Percentiles rank a stretch among this genome's conserved stretches.
Evolutionary conservation across 495 filamentous ascomycete genomes (phyloP).

Genomic region (Aspergillus cavernicola): DNA sequence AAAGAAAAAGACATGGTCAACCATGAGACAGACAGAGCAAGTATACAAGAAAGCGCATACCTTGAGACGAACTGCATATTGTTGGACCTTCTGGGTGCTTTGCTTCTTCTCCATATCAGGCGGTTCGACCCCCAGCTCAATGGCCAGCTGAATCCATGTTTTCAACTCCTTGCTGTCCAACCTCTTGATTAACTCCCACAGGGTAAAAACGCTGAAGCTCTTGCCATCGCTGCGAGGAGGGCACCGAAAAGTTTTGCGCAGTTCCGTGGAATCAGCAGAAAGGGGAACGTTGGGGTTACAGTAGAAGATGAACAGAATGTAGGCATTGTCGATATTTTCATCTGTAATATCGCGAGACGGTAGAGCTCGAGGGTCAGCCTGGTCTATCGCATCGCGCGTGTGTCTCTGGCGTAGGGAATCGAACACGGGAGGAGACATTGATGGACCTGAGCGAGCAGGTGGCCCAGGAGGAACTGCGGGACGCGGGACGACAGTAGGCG

Average conservation of each 20-base stretch:
- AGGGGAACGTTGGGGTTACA: slow-evolving; percentile 77
- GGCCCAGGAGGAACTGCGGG: slow-evolving; percentile 29
- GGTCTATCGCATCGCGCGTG: slow-evolving; percentile 33
- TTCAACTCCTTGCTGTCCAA: slow-evolving; percentile 87
- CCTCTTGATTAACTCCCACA: slow-evolving; percentile 79
- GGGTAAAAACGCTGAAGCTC: slow-evolving; percentile 75
- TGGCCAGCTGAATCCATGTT: slow-evolving; percentile 90
- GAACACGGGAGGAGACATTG: slow-evolving; percentile 42
- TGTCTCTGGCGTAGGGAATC: slow-evolving; percentile 31
- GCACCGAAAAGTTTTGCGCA: slow-evolving; percentile 75
- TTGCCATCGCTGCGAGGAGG: slow-evolving; percentile 93
- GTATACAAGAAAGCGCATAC: slow-evolving; percentile 41
- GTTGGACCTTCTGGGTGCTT: slow-evolving; percentile 94
- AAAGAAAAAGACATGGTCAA: background rate
- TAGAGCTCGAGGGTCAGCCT: slow-evolving; percentile 42
- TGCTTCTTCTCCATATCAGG: slow-evolving; percentile 82
- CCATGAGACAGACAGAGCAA: slow-evolving; percentile 9
- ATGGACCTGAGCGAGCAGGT: slow-evolving; percentile 31
- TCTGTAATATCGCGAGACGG: slow-evolving; percentile 69
- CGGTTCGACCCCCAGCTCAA: slow-evolving; percentile 85
- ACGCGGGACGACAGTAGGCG: slow-evolving; percentile 35
- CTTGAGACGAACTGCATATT: slow-evolving; percentile 93
- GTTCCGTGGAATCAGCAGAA: slow-evolving; percentile 66
- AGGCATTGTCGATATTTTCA: slow-evolving; percentile 79
- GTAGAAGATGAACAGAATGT: slow-evolving; percentile 84